A percentile compares a stretch with the other conserved stretches of the same genome.
These are phyloP conservation scores for Verticillium albo-atrum DNA, from an alignment of 2,329 filamentous ascomycete genomes.

Conservation along the genomic window DNA sequence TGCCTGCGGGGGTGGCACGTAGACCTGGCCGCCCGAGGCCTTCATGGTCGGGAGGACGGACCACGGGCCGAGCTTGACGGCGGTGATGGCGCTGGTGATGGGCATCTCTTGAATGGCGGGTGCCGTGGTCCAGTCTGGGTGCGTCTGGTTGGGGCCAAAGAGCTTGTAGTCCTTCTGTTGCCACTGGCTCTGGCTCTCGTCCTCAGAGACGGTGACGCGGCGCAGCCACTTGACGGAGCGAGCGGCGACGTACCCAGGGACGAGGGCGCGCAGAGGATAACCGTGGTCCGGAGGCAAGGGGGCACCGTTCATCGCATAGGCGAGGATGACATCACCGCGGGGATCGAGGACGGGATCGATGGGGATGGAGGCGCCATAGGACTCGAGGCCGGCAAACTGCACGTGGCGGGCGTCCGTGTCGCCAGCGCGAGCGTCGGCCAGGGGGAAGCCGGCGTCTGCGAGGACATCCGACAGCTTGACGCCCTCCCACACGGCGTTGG, in stretches of 20 bases:
- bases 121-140: conserved; percentile 58
- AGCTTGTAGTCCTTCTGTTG: conserved; percentile 65
- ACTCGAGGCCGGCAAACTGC: conserved; percentile 55
- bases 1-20: background rate
- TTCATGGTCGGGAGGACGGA: background rate
- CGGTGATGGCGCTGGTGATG: conserved; percentile 62
- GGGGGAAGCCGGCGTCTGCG: conserved; percentile 47
- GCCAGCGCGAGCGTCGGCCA: conserved; percentile 28
- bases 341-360: conserved; percentile 54
- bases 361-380: conserved; percentile 59
- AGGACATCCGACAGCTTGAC: conserved; percentile 52
- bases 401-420: conserved; percentile 42
- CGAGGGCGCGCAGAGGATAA: conserved; percentile 57
- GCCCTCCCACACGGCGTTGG: conserved; percentile 56
- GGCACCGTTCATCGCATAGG: conserved; percentile 63
- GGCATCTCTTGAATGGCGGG: conserved; percentile 65
- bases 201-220: conserved; percentile 58
- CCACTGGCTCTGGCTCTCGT: conserved; percentile 63
- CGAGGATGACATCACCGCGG: conserved; percentile 59
- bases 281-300: conserved; percentile 62
- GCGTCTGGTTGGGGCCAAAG: conserved; percentile 59
- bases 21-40: background rate
- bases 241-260: conserved; percentile 63
- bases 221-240: conserved; percentile 67
- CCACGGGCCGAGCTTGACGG: conserved; percentile 37